Evolutionary conservation across 164 flowering plant genomes (phyloP), one percentile per base, ranked within the genome.

Genomic region (Chimonanthus praecox): DNA sequence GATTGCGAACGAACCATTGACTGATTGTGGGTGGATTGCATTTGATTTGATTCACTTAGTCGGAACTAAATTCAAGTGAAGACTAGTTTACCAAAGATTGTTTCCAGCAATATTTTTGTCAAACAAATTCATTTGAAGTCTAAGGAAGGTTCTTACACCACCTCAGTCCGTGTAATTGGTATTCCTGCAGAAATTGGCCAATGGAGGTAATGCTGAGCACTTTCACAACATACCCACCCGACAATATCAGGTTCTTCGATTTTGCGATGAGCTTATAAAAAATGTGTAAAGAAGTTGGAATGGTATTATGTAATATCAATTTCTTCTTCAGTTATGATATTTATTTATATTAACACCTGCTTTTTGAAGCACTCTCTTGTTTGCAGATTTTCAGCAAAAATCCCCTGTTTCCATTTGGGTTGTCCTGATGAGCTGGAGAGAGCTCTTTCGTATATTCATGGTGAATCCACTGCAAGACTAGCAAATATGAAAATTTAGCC

Each of bases 251-350:
- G 84, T 72, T 0, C 1, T 2, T 3, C 15, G 20, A 2, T 91
- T 95, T 71, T 87, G 88, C 75, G 3, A 64, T 0, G 76, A 83
- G 4, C 64, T 95, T 74, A 73, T 85, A 13, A 16, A n/a, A 60
- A 2, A 88, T 90, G 96, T 93, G 98, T 67, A 16, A 1, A 3
- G 82, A 82, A 49, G 87, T 87, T 76, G 99, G 99, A 73, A 89
- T 95, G 96, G 99, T 95, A n/a, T n/a, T n/a, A 85, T 74, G 82
- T 3, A 7, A 20, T 43, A n/a, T 13, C 48, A 20, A 20, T 20
- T 20, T 20, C 21, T 3, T n/a, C 6, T n/a, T 63, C 21, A 63
- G 16, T 51, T 51, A 16, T 62, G 16, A 0, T n/a, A 16, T 62
- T 10, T 62, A 62, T 5, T 15, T 16, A 18, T 54, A 60, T 49